Evolutionary conservation across 495 filamentous ascomycete species (phyloP).

Genomic region (Penicillium dipodomyicola): DNA sequence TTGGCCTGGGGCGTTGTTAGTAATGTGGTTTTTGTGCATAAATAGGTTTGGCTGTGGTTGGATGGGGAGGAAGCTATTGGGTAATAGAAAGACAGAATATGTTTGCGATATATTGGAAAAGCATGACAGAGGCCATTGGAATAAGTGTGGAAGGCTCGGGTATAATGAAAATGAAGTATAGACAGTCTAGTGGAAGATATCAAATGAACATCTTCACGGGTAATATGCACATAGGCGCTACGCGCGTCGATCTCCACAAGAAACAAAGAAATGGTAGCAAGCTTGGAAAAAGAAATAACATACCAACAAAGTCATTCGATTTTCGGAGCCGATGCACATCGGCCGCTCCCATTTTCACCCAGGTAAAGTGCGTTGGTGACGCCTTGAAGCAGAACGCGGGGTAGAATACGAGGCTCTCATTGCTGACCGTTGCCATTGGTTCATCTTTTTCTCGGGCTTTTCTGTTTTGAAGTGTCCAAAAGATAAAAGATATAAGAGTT

Average conservation of each 20-base stretch:
- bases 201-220: neutral
- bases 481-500: neutral
- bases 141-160: neutral
- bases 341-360: slow-evolving; percentile 72
- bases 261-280: slow-evolving; percentile 3
- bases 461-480: neutral
- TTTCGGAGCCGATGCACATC: slow-evolving; percentile 62
- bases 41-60: neutral
- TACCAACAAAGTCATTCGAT: slow-evolving; percentile 67
- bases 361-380: slow-evolving; percentile 78
- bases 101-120: neutral
- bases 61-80: neutral
- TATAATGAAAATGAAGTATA: neutral
- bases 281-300: slow-evolving; percentile 6
- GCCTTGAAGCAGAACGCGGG: slow-evolving; percentile 80
- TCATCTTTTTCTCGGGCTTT: slow-evolving; percentile 30
- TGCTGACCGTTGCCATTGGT: slow-evolving; percentile 31
- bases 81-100: neutral
- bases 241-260: neutral
- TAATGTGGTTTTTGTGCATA: neutral
- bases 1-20: slow-evolving; percentile 50
- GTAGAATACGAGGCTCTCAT: slow-evolving; percentile 56
- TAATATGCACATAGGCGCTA: neutral
- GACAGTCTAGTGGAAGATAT: neutral
- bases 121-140: neutral